Evolutionary conservation across 495 filamentous ascomycete species (phyloP), one percentile per base, ranked within the genome.

Genomic region (Penicillium dipodomyicola): DNA sequence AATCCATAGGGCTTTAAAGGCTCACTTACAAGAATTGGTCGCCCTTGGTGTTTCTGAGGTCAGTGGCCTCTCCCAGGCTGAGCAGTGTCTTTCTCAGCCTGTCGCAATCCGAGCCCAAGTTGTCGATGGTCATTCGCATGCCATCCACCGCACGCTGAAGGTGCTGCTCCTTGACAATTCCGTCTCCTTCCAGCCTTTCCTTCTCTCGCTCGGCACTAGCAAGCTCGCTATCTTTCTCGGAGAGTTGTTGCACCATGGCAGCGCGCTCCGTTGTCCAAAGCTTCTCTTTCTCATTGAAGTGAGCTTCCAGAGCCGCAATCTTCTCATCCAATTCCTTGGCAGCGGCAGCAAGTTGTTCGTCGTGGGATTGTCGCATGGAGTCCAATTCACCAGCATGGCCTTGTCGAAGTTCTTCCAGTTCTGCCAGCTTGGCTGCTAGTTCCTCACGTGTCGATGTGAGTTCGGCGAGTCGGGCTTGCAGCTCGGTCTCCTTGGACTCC

Each of bases 21-120:
- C 64, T 63, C 64, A 82, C 83, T 84, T 80, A 84, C 82, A 84
- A 86, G 73, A 81, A 86, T 68, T 74, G 68, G 68, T 84, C 82
- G 56, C 80, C 82, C 61, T 82, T 83, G 43, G 72, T 72, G 56
- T 76, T 80, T 63, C 81, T 82, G 42, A 85, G 76, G 64, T 85
- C 84, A 51, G 77, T 80, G 42, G 80, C 77, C 60, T 85, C 82
- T 37, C 82, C 82, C 41, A 85, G 78, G 45, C 77, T 80, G 56
- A 80, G 76, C 5, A 84, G 70, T 44, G 83, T 77, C 67, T 82
- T 84, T 54, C 80, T 75, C 61, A 87, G 62, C 42, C 78, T 80
- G 40, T 74, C 78, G 59, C 83, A 83, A 57, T 87, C 84, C 11
- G 70, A 67, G 37, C 77, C 78, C 49, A 86, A 60, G 59, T 76